Evolutionary conservation across 495 filamentous ascomycete genomes (phyloP).

Genomic region (Thermothielavioides terrestris): DNA sequence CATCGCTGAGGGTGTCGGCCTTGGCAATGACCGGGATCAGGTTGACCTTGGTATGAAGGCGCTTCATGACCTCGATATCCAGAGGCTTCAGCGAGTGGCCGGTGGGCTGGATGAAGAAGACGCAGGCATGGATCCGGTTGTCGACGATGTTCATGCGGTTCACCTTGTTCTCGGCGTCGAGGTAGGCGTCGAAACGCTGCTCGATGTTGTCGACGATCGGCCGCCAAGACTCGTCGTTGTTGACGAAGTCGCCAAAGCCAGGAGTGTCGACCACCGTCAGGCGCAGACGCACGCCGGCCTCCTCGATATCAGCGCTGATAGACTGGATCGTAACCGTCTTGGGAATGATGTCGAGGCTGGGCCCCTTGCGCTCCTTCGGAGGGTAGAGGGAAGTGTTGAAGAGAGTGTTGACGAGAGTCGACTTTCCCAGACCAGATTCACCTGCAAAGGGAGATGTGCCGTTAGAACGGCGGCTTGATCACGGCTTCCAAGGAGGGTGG

Average conservation of each 20-base stretch:
- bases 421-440: slow-evolving; percentile 99
- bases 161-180: slow-evolving; percentile 99
- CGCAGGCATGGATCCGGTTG: slow-evolving; percentile 96
- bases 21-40: slow-evolving; percentile 98
- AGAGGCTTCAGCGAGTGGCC: slow-evolving; percentile 98
- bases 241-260: slow-evolving; percentile 97
- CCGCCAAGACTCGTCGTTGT: slow-evolving; percentile 98
- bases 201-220: slow-evolving; percentile 99
- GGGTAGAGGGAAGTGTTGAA: slow-evolving; percentile 99
- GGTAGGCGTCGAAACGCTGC: slow-evolving; percentile 93
- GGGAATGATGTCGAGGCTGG: slow-evolving; percentile 94
- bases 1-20: slow-evolving; percentile 93
- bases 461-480: slow-evolving; percentile 10
- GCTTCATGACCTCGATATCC: slow-evolving; percentile 98
- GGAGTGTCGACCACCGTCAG: slow-evolving; percentile 96
- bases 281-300: slow-evolving; percentile 95
- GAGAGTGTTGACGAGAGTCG: slow-evolving; percentile 95
- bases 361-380: slow-evolving; percentile 93
- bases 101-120: slow-evolving; percentile 99
- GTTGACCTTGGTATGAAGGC: slow-evolving; percentile 99
- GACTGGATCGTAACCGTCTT: slow-evolving; percentile 99
- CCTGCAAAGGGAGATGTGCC: slow-evolving; percentile 42
- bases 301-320: slow-evolving; percentile 97
- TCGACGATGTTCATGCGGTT: slow-evolving; percentile 99
- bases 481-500: neutral